Percentiles rank a stretch among this genome's conserved stretches.
phyloP scores from a whole-genome alignment of 768 basidiomycete genomes.

The Sporobolomyces phaffii region DNA sequence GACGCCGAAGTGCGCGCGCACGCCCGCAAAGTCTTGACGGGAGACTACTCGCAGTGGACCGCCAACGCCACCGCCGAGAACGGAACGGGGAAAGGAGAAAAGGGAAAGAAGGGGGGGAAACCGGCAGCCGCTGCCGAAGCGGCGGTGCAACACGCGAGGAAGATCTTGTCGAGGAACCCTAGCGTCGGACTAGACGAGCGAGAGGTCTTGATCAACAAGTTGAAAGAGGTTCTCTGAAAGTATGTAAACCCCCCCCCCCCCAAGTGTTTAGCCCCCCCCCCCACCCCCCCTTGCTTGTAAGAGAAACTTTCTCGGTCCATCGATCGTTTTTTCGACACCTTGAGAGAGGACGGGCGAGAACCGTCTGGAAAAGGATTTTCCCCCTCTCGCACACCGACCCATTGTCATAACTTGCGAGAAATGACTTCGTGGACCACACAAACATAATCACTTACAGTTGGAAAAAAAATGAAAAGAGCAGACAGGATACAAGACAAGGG shows the following conservation, averaged over 20 bases:
- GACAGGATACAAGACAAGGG: not conserved
- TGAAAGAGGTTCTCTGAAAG: constrained; percentile 15
- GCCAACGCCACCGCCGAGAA: too few species aligned
- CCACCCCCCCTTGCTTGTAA: not conserved
- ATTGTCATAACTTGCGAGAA: too few species aligned
- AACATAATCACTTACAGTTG: too few species aligned
- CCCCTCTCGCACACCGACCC: too few species aligned
- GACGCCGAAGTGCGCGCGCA: constrained; percentile 7
- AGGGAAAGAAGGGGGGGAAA: not conserved
- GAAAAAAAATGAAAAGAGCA: not conserved
- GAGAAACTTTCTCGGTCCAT: too few species aligned
- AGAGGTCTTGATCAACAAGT: constrained; percentile 12
- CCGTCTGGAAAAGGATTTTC: too few species aligned
- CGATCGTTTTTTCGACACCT: too few species aligned
- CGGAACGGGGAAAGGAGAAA: too few species aligned
- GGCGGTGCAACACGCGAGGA: constrained; percentile 20
- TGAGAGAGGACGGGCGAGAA: too few species aligned
- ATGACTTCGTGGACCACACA: too few species aligned
- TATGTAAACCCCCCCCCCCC: too few species aligned
- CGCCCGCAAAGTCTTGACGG: constrained; percentile 14
- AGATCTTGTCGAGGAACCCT: constrained; percentile 7
- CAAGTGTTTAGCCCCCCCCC: too few species aligned
- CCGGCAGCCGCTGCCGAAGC: not conserved
- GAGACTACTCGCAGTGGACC: constrained; percentile 30
- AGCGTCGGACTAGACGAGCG: constrained; percentile 6